Percentiles rank a stretch among this genome's conserved stretches.
These are phyloP conservation scores for Filobasidium wieringae DNA, from an alignment of 768 basidiomycete genomes.

Conservation along the genomic window DNA sequence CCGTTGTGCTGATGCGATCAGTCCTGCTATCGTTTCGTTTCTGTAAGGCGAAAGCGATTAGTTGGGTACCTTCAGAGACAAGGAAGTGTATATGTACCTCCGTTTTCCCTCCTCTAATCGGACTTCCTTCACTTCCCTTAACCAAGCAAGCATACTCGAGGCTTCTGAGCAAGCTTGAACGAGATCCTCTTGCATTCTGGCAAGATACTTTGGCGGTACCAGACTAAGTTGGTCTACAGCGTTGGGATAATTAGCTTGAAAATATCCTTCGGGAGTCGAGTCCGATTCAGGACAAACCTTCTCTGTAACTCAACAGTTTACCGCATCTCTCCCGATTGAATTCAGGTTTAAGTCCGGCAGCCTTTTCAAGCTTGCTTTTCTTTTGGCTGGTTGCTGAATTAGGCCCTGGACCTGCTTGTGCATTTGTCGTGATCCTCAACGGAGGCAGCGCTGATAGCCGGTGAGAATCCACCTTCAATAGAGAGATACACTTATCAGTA, in stretches of 20 bases:
- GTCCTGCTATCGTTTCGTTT: constrained; percentile 81
- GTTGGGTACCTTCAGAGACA: too few relatives aligned
- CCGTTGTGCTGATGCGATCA: constrained; percentile 68
- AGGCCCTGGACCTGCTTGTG: constrained; percentile 41
- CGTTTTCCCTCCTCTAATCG: constrained; percentile 31
- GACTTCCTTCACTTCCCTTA: constrained; percentile 52
- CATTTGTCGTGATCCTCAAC: constrained; percentile 59
- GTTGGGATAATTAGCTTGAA: neutral
- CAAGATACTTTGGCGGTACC: constrained; percentile 56
- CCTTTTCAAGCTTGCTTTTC: constrained; percentile 34
- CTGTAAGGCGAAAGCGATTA: constrained; percentile 48
- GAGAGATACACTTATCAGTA: constrained; percentile 50
- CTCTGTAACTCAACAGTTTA: constrained; percentile 53
- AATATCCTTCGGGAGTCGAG: too few relatives aligned
- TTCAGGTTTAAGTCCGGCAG: constrained; percentile 63
- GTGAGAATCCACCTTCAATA: constrained; percentile 30
- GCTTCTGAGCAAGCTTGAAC: constrained; percentile 61
- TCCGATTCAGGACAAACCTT: constrained; percentile 53
- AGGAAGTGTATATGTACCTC: constrained; percentile 22
- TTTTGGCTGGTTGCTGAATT: neutral
- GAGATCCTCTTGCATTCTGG: constrained; percentile 56
- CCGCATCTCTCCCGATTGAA: constrained; percentile 57
- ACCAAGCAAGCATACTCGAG: constrained; percentile 63
- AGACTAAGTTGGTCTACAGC: constrained; percentile 57
- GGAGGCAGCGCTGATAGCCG: constrained; percentile 49